Conservation (phyloP, 164 flowering plant genomes). For the Platanus orientalis region DNA sequence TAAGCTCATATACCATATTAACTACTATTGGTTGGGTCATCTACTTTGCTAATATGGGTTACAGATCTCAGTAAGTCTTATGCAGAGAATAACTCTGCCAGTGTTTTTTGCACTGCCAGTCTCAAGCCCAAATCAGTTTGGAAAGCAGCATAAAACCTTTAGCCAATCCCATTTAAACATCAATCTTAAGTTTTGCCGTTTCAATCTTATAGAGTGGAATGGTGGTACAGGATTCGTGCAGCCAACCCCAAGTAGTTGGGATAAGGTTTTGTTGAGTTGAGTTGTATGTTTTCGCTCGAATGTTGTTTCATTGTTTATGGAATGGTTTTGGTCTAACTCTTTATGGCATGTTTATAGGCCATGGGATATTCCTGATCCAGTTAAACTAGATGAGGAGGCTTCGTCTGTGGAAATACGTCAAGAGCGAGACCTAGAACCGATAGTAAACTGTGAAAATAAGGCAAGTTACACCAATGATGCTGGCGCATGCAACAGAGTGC, state of each 20-base stretch:
- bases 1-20: background rate
- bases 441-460: slow-evolving; percentile 57
- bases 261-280: background rate
- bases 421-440: slow-evolving; percentile 27
- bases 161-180: too few relatives aligned
- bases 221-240: too few relatives aligned
- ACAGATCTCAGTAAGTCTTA: background rate
- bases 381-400: slow-evolving; percentile 28
- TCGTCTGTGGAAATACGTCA: slow-evolving; percentile 26
- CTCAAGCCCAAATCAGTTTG: too few relatives aligned
- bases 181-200: too few relatives aligned
- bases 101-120: too few relatives aligned
- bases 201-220: too few relatives aligned
- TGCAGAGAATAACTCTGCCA: too few relatives aligned
- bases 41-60: background rate
- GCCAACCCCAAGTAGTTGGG: too few relatives aligned
- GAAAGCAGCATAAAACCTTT: too few relatives aligned
- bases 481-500: slow-evolving; percentile 4
- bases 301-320: background rate
- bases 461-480: slow-evolving; percentile 31
- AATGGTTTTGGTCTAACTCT: background rate
- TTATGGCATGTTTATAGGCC: slow-evolving; percentile 33
- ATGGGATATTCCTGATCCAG: slow-evolving; percentile 47
- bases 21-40: too few relatives aligned
- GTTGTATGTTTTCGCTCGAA: background rate